Evolutionary conservation across 2,329 filamentous ascomycete species (phyloP).

Genomic region (Colletotrichum theobromicola): DNA sequence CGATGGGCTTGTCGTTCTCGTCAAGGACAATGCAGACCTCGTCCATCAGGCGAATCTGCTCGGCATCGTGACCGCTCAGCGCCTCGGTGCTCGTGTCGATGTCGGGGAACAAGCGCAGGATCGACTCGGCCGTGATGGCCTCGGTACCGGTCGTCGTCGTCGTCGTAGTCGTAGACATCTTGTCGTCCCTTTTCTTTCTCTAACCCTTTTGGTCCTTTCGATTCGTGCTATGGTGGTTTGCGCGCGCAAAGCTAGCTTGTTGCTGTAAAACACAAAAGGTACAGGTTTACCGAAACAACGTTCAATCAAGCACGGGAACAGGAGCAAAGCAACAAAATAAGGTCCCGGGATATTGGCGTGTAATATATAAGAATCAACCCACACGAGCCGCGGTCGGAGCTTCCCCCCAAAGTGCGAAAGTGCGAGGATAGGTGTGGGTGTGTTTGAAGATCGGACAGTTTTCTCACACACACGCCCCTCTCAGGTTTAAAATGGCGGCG

Average conservation of each 20-base stretch:
- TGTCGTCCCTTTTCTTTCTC: not conserved
- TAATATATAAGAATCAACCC: not conserved
- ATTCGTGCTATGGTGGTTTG: not conserved
- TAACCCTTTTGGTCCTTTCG: not conserved
- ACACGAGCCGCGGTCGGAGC: not conserved
- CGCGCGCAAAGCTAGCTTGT: not conserved
- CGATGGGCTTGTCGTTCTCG: slow-evolving; percentile 89
- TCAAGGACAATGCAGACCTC: slow-evolving; percentile 98
- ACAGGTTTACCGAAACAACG: not conserved
- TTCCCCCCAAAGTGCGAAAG: not conserved
- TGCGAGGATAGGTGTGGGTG: not conserved
- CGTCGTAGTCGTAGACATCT: slow-evolving; percentile 32
- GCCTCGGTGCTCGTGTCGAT: slow-evolving; percentile 74
- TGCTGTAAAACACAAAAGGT: not conserved
- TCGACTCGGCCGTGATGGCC: slow-evolving; percentile 83
- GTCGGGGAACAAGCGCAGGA: slow-evolving; percentile 88
- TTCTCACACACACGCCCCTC: not conserved
- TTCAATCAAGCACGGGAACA: not conserved
- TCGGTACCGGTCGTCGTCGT: slow-evolving; percentile 56
- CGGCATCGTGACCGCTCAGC: slow-evolving; percentile 90
- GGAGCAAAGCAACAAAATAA: too few species aligned
- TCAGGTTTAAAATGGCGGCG: not conserved
- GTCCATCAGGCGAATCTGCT: slow-evolving; percentile 98
- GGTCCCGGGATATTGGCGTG: not conserved
- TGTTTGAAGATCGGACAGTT: not conserved